phyloP scores from a whole-genome alignment of 2,329 filamentous ascomycete species.

The Fusarium lateritium region DNA sequence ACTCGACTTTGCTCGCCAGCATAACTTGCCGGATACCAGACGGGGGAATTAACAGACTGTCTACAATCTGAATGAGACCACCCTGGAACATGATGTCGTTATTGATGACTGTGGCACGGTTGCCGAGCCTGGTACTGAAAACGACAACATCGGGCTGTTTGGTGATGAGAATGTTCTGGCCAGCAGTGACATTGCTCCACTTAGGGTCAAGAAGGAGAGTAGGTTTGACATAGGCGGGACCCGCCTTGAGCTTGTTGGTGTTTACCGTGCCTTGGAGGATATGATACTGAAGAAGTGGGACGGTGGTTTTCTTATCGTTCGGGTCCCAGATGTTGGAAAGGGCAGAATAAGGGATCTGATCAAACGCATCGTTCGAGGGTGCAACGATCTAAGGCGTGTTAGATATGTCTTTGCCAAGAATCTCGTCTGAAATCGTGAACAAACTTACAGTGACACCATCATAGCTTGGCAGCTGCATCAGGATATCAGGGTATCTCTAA shows the following conservation, averaged over 20 bases:
- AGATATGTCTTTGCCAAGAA: background rate
- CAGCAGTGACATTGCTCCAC: slow-evolving; percentile 65
- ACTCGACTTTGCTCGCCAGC: slow-evolving; percentile 61
- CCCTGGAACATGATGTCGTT: slow-evolving; percentile 64
- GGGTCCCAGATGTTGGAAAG: slow-evolving; percentile 63
- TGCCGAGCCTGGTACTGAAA: slow-evolving; percentile 65
- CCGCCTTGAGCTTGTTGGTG: slow-evolving; percentile 55
- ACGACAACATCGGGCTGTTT: slow-evolving; percentile 61
- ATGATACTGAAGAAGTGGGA: slow-evolving; percentile 73
- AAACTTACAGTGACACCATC: slow-evolving; percentile 61
- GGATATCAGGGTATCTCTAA: slow-evolving; percentile 62
- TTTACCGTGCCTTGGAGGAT: slow-evolving; percentile 68
- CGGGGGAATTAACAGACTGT: slow-evolving; percentile 66
- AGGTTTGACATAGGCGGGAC: slow-evolving; percentile 57
- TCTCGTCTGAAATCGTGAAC: too few species aligned
- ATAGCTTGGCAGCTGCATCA: slow-evolving; percentile 61
- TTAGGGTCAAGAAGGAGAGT: slow-evolving; percentile 60
- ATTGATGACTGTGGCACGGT: slow-evolving; percentile 59
- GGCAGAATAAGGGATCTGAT: slow-evolving; percentile 66
- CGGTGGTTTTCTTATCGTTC: slow-evolving; percentile 60
- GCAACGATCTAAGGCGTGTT: slow-evolving; percentile 63
- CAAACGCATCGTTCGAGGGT: slow-evolving; percentile 71
- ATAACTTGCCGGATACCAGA: slow-evolving; percentile 64
- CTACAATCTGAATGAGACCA: slow-evolving; percentile 67
- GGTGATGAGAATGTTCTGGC: slow-evolving; percentile 64